Conservation (phyloP, 148 eudicot species). For the Vaccinium vitisidaea region DNA sequence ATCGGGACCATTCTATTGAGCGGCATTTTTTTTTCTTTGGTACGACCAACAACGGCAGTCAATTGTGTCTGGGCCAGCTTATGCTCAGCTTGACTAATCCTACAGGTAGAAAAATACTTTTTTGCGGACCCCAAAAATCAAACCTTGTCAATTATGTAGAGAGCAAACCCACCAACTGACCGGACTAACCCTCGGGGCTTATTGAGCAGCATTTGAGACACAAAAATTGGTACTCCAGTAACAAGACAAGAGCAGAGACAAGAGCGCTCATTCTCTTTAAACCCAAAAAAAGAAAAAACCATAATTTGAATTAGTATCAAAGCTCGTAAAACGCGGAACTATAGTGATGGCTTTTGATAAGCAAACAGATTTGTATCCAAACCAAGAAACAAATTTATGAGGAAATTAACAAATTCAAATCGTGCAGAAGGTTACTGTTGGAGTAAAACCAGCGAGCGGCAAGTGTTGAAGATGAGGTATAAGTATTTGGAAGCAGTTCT, state of each 20-base stretch:
- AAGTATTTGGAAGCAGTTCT: conserved; percentile 83
- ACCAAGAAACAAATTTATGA: background rate
- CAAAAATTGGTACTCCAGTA: background rate
- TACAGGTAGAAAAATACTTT: too few species aligned
- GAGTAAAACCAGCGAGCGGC: conserved; percentile 91
- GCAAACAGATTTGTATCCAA: background rate
- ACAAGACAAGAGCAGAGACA: background rate
- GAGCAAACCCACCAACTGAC: too few species aligned
- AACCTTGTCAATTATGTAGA: too few species aligned
- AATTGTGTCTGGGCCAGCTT: too few species aligned
- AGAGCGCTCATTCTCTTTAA: background rate
- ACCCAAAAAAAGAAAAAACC: background rate
- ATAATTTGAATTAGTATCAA: too few species aligned
- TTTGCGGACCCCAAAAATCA: too few species aligned
- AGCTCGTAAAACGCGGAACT: too few species aligned
- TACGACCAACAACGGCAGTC: too few species aligned
- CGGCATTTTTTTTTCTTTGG: too few species aligned
- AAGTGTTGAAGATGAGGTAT: conserved; percentile 73
- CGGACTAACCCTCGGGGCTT: too few species aligned
- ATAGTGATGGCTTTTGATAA: background rate
- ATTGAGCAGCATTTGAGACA: background rate
- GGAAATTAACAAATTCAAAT: background rate
- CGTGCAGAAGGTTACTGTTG: conserved; percentile 85
- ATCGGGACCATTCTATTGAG: background rate
- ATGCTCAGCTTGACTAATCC: too few species aligned